Evolutionary conservation across 805 yeast species (phyloP).

Genomic region (Lipomyces sp.): DNA sequence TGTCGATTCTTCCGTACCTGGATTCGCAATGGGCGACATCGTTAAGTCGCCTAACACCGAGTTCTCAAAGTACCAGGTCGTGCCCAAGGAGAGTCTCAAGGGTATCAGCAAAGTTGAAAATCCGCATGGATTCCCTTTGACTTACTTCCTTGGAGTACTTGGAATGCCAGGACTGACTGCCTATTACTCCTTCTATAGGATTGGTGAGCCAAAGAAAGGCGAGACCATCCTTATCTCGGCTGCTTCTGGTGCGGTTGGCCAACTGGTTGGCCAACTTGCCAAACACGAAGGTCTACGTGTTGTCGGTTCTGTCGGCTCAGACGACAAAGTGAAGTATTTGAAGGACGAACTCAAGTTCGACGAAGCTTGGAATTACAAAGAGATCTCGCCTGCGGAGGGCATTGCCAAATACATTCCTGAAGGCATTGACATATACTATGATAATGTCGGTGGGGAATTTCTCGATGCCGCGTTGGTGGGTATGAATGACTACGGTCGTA

Average conservation of each 20-base stretch:
- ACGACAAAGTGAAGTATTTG: conserved; percentile 58
- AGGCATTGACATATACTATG: conserved; percentile 59
- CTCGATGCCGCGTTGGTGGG: conserved; percentile 53
- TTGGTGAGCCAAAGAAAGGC: conserved; percentile 53
- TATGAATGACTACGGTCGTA: conserved; percentile 46
- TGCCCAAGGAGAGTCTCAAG: neutral
- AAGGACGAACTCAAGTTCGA: conserved; percentile 60
- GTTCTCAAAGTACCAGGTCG: conserved; percentile 13
- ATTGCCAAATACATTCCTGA: conserved; percentile 51
- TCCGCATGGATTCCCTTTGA: conserved; percentile 37
- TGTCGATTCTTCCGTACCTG: conserved; percentile 52
- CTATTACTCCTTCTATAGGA: conserved; percentile 57
- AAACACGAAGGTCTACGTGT: conserved; percentile 59
- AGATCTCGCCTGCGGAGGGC: conserved; percentile 47
- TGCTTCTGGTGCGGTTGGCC: conserved; percentile 79
- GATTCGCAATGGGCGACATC: conserved; percentile 52
- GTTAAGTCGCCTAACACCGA: conserved; percentile 39
- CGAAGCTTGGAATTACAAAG: conserved; percentile 58
- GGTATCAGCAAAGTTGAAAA: conserved; percentile 27
- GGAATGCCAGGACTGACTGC: conserved; percentile 69
- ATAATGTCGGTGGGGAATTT: conserved; percentile 67
- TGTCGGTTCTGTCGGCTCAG: conserved; percentile 66
- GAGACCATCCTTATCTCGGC: conserved; percentile 63
- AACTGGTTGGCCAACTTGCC: conserved; percentile 61
- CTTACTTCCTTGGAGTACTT: conserved; percentile 53